These are phyloP conservation scores for Penicillium psychrofluorescens DNA, from an alignment of 495 filamentous ascomycete species.

Conservation along the genomic window DNA sequence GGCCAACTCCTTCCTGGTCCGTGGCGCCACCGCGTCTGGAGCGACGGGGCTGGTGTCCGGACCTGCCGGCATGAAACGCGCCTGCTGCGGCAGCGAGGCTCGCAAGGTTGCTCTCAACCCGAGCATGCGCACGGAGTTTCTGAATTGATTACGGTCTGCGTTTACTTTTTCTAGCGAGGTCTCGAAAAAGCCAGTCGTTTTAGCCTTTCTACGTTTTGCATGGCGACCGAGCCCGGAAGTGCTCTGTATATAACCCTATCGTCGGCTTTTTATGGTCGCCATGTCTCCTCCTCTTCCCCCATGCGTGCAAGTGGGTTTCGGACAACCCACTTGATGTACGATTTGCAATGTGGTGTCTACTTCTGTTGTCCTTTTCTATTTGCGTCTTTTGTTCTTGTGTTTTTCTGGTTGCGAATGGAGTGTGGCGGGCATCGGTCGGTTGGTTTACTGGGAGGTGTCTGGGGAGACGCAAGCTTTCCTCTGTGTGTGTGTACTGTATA, in stretches of 20 bases:
- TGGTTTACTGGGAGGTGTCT: conserved; percentile 9
- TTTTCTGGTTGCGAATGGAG: conserved; percentile 24
- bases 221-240: conserved; percentile 6
- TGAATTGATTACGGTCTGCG: conserved; percentile 18
- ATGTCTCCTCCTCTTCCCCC: too few species aligned
- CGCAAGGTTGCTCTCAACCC: conserved; percentile 33
- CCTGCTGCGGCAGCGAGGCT: conserved; percentile 40
- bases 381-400: conserved; percentile 7
- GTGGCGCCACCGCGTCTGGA: conserved; percentile 12
- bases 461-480: not conserved
- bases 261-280: too few species aligned
- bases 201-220: not conserved
- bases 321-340: conserved; percentile 19
- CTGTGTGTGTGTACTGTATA: too few species aligned
- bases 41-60: conserved; percentile 24
- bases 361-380: conserved; percentile 11
- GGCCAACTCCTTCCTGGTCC: conserved; percentile 31
- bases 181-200: conserved; percentile 19
- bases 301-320: too few species aligned
- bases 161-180: conserved; percentile 16
- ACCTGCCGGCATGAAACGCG: conserved; percentile 39
- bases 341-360: conserved; percentile 23
- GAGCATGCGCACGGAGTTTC: conserved; percentile 27
- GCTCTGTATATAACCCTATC: conserved; percentile 10
- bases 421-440: conserved; percentile 30